Conservation (phyloP, 1,284 basidiomycete species). For the Trichosporon inkin region DNA sequence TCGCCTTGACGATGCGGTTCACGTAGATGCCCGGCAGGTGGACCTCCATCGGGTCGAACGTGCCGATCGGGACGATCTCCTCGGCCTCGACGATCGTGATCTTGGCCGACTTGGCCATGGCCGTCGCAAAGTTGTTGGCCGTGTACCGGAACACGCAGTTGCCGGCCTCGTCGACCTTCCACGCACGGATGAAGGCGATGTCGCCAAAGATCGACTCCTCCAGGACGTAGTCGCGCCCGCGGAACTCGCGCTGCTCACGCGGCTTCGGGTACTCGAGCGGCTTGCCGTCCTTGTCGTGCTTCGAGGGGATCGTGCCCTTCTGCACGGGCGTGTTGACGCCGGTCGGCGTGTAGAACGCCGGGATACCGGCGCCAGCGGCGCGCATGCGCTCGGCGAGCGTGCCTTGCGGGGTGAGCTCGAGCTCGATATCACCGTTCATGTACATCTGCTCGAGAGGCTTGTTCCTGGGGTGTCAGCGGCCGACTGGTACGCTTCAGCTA, state of each 20-base stretch:
- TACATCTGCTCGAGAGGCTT: conserved; percentile 59
- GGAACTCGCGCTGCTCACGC: conserved; percentile 74
- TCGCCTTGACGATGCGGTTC: conserved; percentile 76
- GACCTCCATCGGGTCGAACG: conserved; percentile 75
- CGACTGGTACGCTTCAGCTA: no score
- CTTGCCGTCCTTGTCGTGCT: conserved; percentile 64
- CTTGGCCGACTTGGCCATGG: conserved; percentile 84
- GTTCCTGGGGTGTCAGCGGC: conserved; percentile 31
- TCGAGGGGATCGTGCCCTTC: conserved; percentile 16
- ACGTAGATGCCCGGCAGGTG: conserved; percentile 81
- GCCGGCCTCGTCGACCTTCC: conserved; percentile 89
- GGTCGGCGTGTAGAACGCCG: conserved; percentile 92
- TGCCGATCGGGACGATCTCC: conserved; percentile 81
- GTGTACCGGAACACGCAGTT: conserved; percentile 83
- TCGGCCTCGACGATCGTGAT: conserved; percentile 85
- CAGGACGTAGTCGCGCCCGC: conserved; percentile 77
- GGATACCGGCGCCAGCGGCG: conserved; percentile 89
- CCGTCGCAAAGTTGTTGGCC: conserved; percentile 79
- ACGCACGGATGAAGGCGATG: conserved; percentile 84
- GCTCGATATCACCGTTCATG: conserved; percentile 72
- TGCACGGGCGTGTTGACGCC: conserved; percentile 56
- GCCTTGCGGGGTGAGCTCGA: conserved; percentile 85
- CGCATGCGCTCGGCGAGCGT: conserved; percentile 87
- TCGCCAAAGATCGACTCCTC: conserved; percentile 83
- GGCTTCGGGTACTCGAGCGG: conserved; percentile 63